Percentiles rank a stretch among this genome's conserved stretches.
Conservation (phyloP, 2,329 filamentous ascomycete genomes). For the Talaromyces sp. region DNA sequence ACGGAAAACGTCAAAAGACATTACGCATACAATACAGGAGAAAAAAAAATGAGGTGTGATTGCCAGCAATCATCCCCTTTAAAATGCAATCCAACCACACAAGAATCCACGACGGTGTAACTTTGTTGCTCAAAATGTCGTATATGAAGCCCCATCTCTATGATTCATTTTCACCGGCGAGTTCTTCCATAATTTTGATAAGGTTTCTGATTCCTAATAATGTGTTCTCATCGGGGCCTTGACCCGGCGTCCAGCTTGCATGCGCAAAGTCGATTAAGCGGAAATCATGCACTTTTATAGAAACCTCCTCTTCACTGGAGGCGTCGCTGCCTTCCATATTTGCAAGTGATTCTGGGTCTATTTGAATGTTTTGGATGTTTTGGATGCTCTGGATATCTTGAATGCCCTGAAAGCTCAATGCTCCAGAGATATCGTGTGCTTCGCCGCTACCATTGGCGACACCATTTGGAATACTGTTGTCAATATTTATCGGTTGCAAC, state of each 20-base stretch:
- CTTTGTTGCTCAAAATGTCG: neutral
- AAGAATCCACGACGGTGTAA: neutral
- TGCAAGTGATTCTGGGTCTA: slow-evolving; percentile 31
- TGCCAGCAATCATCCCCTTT: slow-evolving; percentile 13
- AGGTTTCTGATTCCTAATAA: slow-evolving; percentile 71
- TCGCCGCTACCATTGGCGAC: neutral
- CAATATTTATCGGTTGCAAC: slow-evolving; percentile 3
- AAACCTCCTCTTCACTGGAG: slow-evolving; percentile 54
- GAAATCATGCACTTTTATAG: slow-evolving; percentile 68
- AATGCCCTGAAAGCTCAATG: neutral
- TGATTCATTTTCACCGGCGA: slow-evolving; percentile 41
- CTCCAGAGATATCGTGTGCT: neutral
- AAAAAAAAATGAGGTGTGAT: neutral
- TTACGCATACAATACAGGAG: slow-evolving; percentile 7
- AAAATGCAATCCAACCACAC: neutral
- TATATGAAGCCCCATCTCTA: neutral
- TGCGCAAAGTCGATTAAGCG: slow-evolving; percentile 98
- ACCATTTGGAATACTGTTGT: slow-evolving; percentile 20
- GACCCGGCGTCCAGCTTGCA: slow-evolving; percentile 74
- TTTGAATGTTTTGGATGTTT: slow-evolving; percentile 31
- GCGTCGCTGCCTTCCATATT: slow-evolving; percentile 49
- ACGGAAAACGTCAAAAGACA: neutral
- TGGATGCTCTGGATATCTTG: slow-evolving; percentile 13
- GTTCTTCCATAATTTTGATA: slow-evolving; percentile 65
- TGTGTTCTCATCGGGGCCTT: slow-evolving; percentile 81